Base-by-base conservation (phyloP, 1,139 yeast genomes). In the Blastobotrys buckinghamii region DNA sequence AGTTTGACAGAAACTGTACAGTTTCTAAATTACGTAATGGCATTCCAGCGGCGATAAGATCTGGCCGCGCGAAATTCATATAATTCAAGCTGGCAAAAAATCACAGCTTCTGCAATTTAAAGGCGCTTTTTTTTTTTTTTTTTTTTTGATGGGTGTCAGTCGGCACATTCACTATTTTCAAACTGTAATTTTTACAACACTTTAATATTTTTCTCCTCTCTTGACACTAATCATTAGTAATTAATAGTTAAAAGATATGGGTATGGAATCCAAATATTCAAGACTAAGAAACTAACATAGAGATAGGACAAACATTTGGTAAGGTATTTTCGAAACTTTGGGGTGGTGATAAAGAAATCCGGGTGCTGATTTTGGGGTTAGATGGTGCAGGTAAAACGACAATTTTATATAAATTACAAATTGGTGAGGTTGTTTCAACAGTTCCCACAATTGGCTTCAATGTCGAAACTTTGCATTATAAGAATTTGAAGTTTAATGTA, bases 341-440 rank as follows among this genome's bases (percentile, higher is more conserved):
- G 95, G 95, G 95, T 32, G 78, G 82, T 48, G 84, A 83, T 61
- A 88, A 88, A 68, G 97, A 92, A 69, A 84, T 90, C 62, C 78
- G 98, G 58, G 89, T 92, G 51, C 77, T 92, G 55, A 92, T 92
- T 59, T 74, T 92, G 49, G 98, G 98, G 5, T 73, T 92, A 53
- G 98, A 92, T 68, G 97, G 97, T 71, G 97, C 98, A 2, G 98
- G 98, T 48, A 92, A 92, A 66, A 92, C 98, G 42, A 92, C 98
- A 10, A 90, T 92, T 53, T 75, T 92, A 53, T 92, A 92, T 71
- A 79, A 94, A 59, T 75, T 92, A 54, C 97, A 92, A 66, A 76
- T 89, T 68, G 97, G 97, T 22, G 97, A 89, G 66, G 96, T 89
- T 29, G 89, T 89, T 39, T 86, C 94, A 45, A 89, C 97, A 20